Percentiles rank a stretch among this genome's conserved stretches.
These are phyloP conservation scores for Dendrobium nobile DNA, from an alignment of 106 monocot species.

Conservation along the genomic window DNA sequence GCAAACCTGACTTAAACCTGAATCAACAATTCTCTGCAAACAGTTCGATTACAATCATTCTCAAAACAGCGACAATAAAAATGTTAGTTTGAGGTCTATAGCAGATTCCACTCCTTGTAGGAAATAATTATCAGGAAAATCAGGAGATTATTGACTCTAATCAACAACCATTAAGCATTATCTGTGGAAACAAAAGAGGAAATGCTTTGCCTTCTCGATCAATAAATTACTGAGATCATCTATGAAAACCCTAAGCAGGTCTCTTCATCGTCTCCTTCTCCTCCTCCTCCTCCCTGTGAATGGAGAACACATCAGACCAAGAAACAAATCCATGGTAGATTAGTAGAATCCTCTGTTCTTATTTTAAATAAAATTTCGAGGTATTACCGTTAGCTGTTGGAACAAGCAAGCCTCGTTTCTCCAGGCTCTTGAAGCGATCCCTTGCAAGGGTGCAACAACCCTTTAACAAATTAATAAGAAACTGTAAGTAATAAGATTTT, in stretches of 20 bases:
- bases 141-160: neutral
- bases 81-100: neutral
- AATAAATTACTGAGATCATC: neutral
- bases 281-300: neutral
- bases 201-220: no score
- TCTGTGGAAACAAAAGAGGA: neutral
- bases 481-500: neutral
- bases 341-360: neutral
- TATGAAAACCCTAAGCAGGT: neutral
- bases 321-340: neutral
- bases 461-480: constrained; percentile 15
- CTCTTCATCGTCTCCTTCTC: neutral
- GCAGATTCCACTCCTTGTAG: neutral
- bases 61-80: neutral
- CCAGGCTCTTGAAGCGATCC: constrained; percentile 62
- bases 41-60: neutral
- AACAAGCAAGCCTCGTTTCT: constrained; percentile 55
- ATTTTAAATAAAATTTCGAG: neutral
- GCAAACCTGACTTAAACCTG: neutral
- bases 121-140: neutral
- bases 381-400: constrained; percentile 23
- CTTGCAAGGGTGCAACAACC: constrained; percentile 56
- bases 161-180: neutral
- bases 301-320: neutral
- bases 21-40: neutral